Base-by-base conservation (phyloP, 1,139 yeast genomes). In the Candida neerlandica region DNA sequence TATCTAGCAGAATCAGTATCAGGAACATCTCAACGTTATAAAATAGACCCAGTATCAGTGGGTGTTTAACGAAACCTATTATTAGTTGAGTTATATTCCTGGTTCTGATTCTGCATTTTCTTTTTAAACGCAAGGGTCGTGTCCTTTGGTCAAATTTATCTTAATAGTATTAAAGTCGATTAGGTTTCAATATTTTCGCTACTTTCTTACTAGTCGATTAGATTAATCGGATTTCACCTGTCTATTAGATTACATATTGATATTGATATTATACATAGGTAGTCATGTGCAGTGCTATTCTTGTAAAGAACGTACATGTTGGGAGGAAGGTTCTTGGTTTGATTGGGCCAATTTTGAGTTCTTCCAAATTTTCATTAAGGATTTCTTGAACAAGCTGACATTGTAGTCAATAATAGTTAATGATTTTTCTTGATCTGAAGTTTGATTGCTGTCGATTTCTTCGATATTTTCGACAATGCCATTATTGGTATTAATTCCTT, bases 371-470 rank as follows among this genome's bases (percentile, higher is more conserved):
- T 86, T 83, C 70, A 86, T 87, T 55, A 92, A 75, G 1, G 96
- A 87, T 50, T 82, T 82, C 57, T 88, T 86, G 64, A 92, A 88
- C 37, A 89, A 79, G 54, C 86, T 88, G 39, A 92, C 92, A 64
- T 94, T 94, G 65, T 90, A 92, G 65, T 94, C 98, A 29, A 92
- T 85, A 41, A 94, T 81, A 0, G 96, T 85, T 60, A 89, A 69
- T 10, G 86, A 76, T 46, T 77, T 77, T 50, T 80, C 84, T 47
- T 74, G 70, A 14, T 83, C 75, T 44, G 75, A 73, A 50, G 80
- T 84, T 45, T 73, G 70, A 15, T 83, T 75, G 44, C 75, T 72
- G 49, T 78, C 81, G 23, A 26, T 9, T 5, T 21, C 39, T 3
- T 34, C 45, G 4, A 15, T 15, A 4, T 40, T 38, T 39, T 44